A percentile compares a stretch with the other conserved stretches of the same genome.
Conservation (phyloP, 495 filamentous ascomycete species). For the Podospora appendiculata region DNA sequence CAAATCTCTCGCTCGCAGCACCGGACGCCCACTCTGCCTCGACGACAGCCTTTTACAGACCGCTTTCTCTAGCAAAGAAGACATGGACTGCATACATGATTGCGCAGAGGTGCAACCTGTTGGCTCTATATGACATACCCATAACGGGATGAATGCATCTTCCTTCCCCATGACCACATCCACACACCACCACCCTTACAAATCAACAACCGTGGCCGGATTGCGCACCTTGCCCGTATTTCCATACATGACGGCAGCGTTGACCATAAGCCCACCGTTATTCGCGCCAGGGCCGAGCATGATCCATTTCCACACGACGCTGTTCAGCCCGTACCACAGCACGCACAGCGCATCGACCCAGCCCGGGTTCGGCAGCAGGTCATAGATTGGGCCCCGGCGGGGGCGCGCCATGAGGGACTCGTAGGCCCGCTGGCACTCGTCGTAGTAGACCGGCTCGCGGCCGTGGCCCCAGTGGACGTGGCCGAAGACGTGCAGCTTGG, state of each 20-base stretch:
- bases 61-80: too few species aligned
- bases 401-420: conserved; percentile 53
- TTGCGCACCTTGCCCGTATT: conserved; percentile 59
- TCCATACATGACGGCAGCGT: conserved; percentile 66
- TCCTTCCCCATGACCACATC: background rate
- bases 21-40: too few species aligned
- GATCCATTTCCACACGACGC: conserved; percentile 67
- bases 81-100: too few species aligned
- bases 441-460: conserved; percentile 64
- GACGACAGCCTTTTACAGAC: too few species aligned
- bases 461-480: conserved; percentile 74
- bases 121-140: too few species aligned
- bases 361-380: conserved; percentile 34
- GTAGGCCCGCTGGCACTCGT: conserved; percentile 64
- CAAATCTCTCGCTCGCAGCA: too few species aligned
- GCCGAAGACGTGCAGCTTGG: conserved; percentile 79
- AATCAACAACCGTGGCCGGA: conserved; percentile 23
- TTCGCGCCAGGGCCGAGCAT: conserved; percentile 51
- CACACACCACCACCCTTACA: conserved; percentile 8
- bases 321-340: conserved; percentile 52
- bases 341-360: conserved; percentile 60
- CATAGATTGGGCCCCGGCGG: conserved; percentile 40
- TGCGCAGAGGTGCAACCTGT: too few species aligned
- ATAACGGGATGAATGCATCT: too few species aligned
- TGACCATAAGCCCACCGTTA: conserved; percentile 59